Evolutionary conservation across 2,329 filamentous ascomycete genomes (phyloP), one percentile per base, ranked within the genome.

Genomic region (Diaporthe sp.): DNA sequence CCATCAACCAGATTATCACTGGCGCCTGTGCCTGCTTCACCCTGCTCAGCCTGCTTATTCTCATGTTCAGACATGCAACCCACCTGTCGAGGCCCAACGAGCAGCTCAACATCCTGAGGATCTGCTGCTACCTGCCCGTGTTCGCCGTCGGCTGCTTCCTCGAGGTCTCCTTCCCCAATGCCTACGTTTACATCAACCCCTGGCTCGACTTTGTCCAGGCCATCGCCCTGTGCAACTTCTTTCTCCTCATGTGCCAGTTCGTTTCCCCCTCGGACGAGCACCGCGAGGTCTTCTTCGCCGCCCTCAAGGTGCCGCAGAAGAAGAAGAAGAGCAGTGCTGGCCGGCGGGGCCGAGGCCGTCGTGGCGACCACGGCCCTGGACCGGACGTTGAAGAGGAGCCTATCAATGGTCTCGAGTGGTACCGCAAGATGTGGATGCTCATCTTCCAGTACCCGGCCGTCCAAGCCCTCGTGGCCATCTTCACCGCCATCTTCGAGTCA

Each of bases 101-200:
- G 76, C 86, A 87, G 76, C 79, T 84, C 70, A 84, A 86, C 60
- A 85, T 88, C 70, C 83, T 88, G 78, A 82, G 85, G 68, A 85
- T 87, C 61, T 83, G 83, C 68, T 78, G 81, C 17, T 81, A 87
- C 28, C 81, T 88, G 17, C 85, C 86, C 2, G 76, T 84, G 25
- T 86, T 86, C 76, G 82, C 84, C 31, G 76, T 87, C 44, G 76
- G 84, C 28, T 84, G 84, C 2, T 86, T 85, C 71, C 78, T 88
- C 5, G 80, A 81, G 2, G 81, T 87, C 25, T 80, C 79, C 72
- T 84, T 83, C 51, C 84, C 85, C 2, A 79, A 81, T 31, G 78
- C 82, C 2, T 83, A 84, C 60, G 81, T 85, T 58, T 88, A 87
- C 76, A 75, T 88, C 17, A 78, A 82, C 42, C 82, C 84, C 3